Conservation (phyloP, 495 filamentous ascomycete genomes). For the Lophiostoma macrostomum region DNA sequence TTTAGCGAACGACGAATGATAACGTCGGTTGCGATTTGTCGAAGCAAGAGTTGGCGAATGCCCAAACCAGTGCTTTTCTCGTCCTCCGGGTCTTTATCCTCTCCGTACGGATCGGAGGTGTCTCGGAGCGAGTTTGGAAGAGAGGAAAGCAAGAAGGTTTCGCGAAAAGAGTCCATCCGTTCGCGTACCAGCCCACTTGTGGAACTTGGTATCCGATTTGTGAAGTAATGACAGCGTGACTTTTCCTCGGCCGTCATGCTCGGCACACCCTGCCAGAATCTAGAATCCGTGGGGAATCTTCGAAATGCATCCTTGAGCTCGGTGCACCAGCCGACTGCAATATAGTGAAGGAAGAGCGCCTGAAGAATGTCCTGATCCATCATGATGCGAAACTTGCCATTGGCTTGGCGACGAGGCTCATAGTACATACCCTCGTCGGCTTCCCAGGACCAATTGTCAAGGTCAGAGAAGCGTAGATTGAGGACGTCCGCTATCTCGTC, state of each 20-base stretch:
- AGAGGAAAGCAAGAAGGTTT: slow-evolving; percentile 4
- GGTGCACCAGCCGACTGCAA: slow-evolving; percentile 1
- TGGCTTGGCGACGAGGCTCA: slow-evolving; percentile 12
- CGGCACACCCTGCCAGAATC: neutral
- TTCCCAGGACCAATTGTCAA: slow-evolving; percentile 17
- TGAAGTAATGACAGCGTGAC: neutral
- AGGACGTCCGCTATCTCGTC: slow-evolving; percentile 15
- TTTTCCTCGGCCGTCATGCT: neutral
- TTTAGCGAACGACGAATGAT: neutral
- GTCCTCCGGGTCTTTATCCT: neutral
- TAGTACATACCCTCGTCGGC: slow-evolving; percentile 12
- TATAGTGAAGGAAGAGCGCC: slow-evolving; percentile 10
- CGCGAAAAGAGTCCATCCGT: neutral
- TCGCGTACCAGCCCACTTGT: neutral
- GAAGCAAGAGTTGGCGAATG: neutral
- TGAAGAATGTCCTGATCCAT: slow-evolving; percentile 18
- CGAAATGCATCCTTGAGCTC: neutral
- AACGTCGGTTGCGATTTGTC: slow-evolving; percentile 2
- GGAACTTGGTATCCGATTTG: neutral
- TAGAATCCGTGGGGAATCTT: neutral
- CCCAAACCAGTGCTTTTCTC: neutral
- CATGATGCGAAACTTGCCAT: slow-evolving; percentile 18
- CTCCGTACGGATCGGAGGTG: slow-evolving; percentile 1
- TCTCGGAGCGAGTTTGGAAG: neutral
- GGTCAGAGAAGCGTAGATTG: slow-evolving; percentile 10